These are phyloP conservation scores for Penicillium silybi DNA, from an alignment of 495 filamentous ascomycete genomes.

Conservation along the genomic window DNA sequence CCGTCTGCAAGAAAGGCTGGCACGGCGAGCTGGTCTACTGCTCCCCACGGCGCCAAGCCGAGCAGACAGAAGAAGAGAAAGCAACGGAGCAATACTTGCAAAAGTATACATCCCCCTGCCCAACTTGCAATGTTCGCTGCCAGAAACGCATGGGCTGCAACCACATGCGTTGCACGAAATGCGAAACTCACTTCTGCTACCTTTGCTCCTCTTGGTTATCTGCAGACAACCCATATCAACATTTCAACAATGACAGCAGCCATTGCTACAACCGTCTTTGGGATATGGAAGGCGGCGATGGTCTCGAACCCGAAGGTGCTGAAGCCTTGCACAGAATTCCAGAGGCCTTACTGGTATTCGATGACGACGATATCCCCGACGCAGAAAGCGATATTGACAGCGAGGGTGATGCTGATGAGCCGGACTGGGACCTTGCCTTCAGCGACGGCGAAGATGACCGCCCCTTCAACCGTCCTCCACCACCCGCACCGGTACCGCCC, in stretches of 20 bases:
- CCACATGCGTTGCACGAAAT: conserved; percentile 93
- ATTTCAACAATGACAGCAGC: conserved; percentile 71
- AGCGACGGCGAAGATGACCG: conserved; percentile 26
- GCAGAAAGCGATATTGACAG: conserved; percentile 19
- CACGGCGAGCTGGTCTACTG: conserved; percentile 76
- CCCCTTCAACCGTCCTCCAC: conserved; percentile 31
- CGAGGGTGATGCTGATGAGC: conserved; percentile 23
- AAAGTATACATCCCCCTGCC: conserved; percentile 78
- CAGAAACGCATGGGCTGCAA: conserved; percentile 96
- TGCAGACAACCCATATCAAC: conserved; percentile 74
- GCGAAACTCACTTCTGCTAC: conserved; percentile 92
- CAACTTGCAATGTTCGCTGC: conserved; percentile 79
- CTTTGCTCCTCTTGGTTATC: conserved; percentile 86
- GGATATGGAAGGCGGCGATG: conserved; percentile 85
- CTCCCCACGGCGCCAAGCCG: conserved; percentile 54
- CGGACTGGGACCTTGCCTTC: conserved; percentile 1
- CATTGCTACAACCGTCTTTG: conserved; percentile 80
- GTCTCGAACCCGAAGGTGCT: conserved; percentile 44
- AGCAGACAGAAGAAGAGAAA: conserved; percentile 77
- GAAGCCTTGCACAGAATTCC: conserved; percentile 42
- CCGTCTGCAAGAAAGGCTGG: conserved; percentile 70
- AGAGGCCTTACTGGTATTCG: conserved; percentile 31
- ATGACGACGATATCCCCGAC: conserved; percentile 24
- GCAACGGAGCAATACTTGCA: conserved; percentile 78
- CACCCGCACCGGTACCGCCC: conserved; percentile 42